Percentiles rank a stretch among this genome's conserved stretches.
phyloP scores from a whole-genome alignment of 176 grass and related monocot genomes.

The Oryza glumipatula region DNA sequence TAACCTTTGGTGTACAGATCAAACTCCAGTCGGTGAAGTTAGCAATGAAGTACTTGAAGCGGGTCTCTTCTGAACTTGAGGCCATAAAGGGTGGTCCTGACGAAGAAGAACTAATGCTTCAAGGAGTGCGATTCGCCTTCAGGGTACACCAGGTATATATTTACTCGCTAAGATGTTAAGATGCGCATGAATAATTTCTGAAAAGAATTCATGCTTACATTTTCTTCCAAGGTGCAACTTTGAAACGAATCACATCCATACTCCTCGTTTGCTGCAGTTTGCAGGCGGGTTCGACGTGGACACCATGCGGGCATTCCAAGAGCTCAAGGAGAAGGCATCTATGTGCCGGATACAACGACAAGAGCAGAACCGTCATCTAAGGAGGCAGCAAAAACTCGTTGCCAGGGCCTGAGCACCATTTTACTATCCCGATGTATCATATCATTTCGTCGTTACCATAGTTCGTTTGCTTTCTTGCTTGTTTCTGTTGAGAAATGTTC shows the following conservation, averaged over 20 bases:
- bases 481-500: neutral
- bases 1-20: slow-evolving; percentile 54
- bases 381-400: slow-evolving; percentile 63
- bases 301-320: slow-evolving; percentile 95
- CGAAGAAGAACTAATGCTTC: slow-evolving; percentile 96
- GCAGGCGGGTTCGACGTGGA: slow-evolving; percentile 90
- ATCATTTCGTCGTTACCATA: slow-evolving; percentile 17
- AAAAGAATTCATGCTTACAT: neutral
- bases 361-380: slow-evolving; percentile 47
- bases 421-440: neutral
- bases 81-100: slow-evolving; percentile 61
- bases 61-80: slow-evolving; percentile 88
- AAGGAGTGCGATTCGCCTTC: slow-evolving; percentile 93
- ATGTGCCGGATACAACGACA: slow-evolving; percentile 62
- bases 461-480: slow-evolving; percentile 33
- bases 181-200: neutral
- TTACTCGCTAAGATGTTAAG: neutral
- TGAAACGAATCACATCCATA: neutral
- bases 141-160: slow-evolving; percentile 90
- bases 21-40: slow-evolving; percentile 88
- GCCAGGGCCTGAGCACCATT: slow-evolving; percentile 48
- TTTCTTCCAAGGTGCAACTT: neutral
- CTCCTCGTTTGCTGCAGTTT: slow-evolving; percentile 56
- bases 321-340: slow-evolving; percentile 92
- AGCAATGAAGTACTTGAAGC: slow-evolving; percentile 85